A percentile compares a stretch with the other conserved stretches of the same genome.
Conservation (phyloP, 768 basidiomycete species). For the Leccinellum luteum region DNA sequence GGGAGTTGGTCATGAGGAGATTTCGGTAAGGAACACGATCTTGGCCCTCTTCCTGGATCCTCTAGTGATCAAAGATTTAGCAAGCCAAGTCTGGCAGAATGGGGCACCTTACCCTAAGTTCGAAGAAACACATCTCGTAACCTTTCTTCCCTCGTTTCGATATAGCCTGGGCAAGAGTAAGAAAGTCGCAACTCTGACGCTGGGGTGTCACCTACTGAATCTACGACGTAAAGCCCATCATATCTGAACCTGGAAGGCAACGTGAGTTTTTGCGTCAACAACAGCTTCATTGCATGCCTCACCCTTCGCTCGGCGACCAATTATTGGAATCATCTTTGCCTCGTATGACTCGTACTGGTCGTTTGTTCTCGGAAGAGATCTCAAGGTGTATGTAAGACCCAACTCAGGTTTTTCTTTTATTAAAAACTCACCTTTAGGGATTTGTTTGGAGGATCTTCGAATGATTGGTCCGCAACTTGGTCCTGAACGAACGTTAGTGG, state of each 20-base stretch:
- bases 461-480: slow-evolving; percentile 24
- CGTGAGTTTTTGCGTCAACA: neutral
- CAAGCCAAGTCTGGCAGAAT: neutral
- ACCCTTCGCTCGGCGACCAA: slow-evolving; percentile 27
- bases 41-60: slow-evolving; percentile 23
- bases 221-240: slow-evolving; percentile 32
- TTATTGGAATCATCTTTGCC: slow-evolving; percentile 19
- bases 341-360: slow-evolving; percentile 39
- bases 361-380: slow-evolving; percentile 28
- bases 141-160: slow-evolving; percentile 19
- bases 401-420: neutral
- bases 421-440: slow-evolving; percentile 16
- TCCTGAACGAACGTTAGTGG: slow-evolving; percentile 12
- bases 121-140: slow-evolving; percentile 30
- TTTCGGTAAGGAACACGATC: slow-evolving; percentile 20
- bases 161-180: slow-evolving; percentile 16
- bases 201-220: slow-evolving; percentile 14
- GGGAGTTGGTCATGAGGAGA: slow-evolving; percentile 20
- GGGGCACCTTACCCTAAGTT: slow-evolving; percentile 19
- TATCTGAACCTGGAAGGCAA: slow-evolving; percentile 27
- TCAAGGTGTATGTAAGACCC: slow-evolving; percentile 9
- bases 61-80: slow-evolving; percentile 13
- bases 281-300: neutral
- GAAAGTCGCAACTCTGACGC: neutral
- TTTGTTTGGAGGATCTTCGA: slow-evolving; percentile 20